Conservation (phyloP, 345 rosid species). For the Pistacia atlantica region DNA sequence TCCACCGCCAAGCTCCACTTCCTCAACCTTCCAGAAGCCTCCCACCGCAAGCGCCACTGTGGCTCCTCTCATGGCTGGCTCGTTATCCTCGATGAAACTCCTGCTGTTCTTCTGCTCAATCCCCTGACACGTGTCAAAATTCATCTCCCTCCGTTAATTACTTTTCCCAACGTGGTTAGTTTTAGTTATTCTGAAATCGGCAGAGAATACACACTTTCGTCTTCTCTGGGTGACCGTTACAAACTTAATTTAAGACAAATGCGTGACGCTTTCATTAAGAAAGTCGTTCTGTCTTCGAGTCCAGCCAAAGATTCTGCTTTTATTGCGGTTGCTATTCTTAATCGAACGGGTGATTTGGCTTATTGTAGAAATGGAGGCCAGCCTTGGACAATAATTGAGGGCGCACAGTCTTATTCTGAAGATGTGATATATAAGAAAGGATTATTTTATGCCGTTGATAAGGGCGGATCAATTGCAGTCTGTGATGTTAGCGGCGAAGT, state of each 20-base stretch:
- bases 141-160: constrained; percentile 43
- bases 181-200: constrained; percentile 48
- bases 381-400: constrained; percentile 41
- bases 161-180: constrained; percentile 52
- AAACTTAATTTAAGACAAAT: constrained; percentile 41
- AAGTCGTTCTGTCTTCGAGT: constrained; percentile 49
- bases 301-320: constrained; percentile 37
- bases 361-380: constrained; percentile 44
- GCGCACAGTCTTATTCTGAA: constrained; percentile 33
- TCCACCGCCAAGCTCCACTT: constrained; percentile 35
- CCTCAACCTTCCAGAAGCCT: constrained; percentile 43
- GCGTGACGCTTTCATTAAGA: constrained; percentile 55
- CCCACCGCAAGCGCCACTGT: constrained; percentile 40
- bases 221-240: constrained; percentile 19
- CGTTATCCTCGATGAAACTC: constrained; percentile 50
- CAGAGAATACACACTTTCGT: constrained; percentile 43
- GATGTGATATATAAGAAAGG: constrained; percentile 49
- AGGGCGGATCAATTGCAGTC: constrained; percentile 36
- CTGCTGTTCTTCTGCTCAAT: constrained; percentile 41
- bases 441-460: constrained; percentile 46
- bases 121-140: constrained; percentile 46
- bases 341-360: constrained; percentile 35
- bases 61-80: constrained; percentile 74
- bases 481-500: constrained; percentile 36
- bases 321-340: constrained; percentile 47